phyloP scores from a whole-genome alignment of 768 basidiomycete genomes.

The Amanita thiersii region DNA sequence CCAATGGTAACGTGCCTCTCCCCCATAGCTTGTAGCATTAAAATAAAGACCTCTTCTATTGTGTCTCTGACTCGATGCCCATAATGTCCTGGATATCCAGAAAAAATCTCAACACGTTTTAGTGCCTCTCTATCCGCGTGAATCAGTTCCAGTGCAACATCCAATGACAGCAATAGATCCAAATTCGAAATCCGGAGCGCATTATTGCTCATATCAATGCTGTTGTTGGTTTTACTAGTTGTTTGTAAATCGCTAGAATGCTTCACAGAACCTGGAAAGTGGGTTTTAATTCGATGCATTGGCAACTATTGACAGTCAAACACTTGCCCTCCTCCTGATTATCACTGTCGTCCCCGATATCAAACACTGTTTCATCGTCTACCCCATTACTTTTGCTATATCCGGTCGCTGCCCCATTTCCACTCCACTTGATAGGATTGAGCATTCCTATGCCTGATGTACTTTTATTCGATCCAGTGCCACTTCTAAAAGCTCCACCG shows the following conservation, averaged over 20 bases:
- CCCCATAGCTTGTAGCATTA: slow-evolving; percentile 70
- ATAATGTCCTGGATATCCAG: slow-evolving; percentile 78
- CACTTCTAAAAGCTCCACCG: slow-evolving; percentile 61
- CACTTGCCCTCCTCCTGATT: slow-evolving; percentile 6
- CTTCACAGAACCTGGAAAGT: too few species aligned
- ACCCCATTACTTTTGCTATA: slow-evolving; percentile 30
- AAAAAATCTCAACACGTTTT: slow-evolving; percentile 89
- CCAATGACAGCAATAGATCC: slow-evolving; percentile 86
- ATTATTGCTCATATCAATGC: background rate
- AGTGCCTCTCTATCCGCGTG: slow-evolving; percentile 87
- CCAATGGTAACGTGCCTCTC: slow-evolving; percentile 76
- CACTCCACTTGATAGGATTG: slow-evolving; percentile 83
- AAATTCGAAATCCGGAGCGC: slow-evolving; percentile 32
- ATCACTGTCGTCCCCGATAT: slow-evolving; percentile 31
- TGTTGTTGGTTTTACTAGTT: background rate
- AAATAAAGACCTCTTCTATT: slow-evolving; percentile 88
- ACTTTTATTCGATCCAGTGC: slow-evolving; percentile 57
- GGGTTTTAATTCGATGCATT: too few species aligned
- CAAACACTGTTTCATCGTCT: slow-evolving; percentile 41
- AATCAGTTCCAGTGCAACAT: slow-evolving; percentile 85
- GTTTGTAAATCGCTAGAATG: background rate
- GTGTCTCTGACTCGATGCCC: slow-evolving; percentile 87
- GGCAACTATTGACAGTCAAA: background rate
- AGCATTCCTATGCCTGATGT: slow-evolving; percentile 84
- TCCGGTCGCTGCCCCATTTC: slow-evolving; percentile 19